phyloP scores from a whole-genome alignment of 495 filamentous ascomycete species.

The Penicillium manginii region DNA sequence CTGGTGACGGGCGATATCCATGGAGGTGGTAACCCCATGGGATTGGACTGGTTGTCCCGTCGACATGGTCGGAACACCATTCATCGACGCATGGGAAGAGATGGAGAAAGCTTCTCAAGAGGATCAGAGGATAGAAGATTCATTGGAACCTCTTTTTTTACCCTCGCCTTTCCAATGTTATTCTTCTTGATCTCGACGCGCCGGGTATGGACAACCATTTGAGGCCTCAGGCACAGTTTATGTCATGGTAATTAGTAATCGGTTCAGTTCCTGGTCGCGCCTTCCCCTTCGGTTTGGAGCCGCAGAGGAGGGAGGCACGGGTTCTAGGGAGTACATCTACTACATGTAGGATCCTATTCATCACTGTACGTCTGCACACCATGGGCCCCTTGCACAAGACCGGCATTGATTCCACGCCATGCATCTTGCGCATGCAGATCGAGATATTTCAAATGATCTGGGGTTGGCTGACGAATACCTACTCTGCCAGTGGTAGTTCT shows the following conservation, averaged over 20 bases:
- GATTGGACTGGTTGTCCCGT: slow-evolving; percentile 37
- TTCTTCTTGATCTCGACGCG: not conserved
- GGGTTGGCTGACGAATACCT: slow-evolving; percentile 4
- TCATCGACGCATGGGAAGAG: not conserved
- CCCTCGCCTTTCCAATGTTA: not conserved
- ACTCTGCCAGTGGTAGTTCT: not conserved
- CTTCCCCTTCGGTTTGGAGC: not conserved
- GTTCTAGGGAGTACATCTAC: no score
- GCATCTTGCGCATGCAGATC: not conserved
- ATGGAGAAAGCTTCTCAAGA: not conserved
- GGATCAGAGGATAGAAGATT: not conserved
- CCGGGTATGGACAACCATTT: not conserved
- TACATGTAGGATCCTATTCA: no score
- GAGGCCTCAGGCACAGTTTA: slow-evolving; percentile 4
- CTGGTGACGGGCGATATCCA: slow-evolving; percentile 48
- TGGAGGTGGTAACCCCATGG: slow-evolving; percentile 49
- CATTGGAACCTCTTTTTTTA: not conserved
- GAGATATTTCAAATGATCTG: not conserved
- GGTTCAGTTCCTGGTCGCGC: slow-evolving; percentile 6
- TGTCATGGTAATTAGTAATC: slow-evolving; percentile 2
- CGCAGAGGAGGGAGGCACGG: not conserved
- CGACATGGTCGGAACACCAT: slow-evolving; percentile 26
- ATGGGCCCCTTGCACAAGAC: slow-evolving; percentile 7
- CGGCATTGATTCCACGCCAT: slow-evolving; percentile 1
- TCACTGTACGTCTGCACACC: not conserved